These are phyloP conservation scores for Haematococcus sp. DNA, from an alignment of 139 green algal genomes.

Conservation along the genomic window DNA sequence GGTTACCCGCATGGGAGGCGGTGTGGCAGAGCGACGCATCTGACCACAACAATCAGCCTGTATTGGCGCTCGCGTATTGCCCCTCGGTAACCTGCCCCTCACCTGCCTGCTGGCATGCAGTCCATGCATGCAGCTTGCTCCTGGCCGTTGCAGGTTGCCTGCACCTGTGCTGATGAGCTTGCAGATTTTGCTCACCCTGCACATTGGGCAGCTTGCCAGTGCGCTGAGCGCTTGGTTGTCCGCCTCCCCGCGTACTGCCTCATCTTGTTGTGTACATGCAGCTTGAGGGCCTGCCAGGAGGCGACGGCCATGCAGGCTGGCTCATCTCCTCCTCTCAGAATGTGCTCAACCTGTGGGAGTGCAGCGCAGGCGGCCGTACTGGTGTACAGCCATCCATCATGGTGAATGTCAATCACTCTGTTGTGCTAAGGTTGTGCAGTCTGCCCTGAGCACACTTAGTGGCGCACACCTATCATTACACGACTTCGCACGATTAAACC, in stretches of 20 bases:
- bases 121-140: not conserved
- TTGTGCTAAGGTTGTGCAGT: too few relatives aligned
- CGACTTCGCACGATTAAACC: too few relatives aligned
- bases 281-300: slow-evolving; percentile 48
- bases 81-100: not conserved
- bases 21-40: slow-evolving; percentile 22
- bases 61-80: slow-evolving; percentile 19
- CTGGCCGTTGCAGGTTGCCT: not conserved
- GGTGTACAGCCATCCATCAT: slow-evolving; percentile 40
- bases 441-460: too few relatives aligned
- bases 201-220: too few relatives aligned
- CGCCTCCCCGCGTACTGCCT: too few relatives aligned
- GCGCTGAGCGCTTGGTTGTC: slow-evolving; percentile 29
- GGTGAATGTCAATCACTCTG: slow-evolving; percentile 16
- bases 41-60: slow-evolving; percentile 46
- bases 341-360: slow-evolving; percentile 73
- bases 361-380: slow-evolving; percentile 37
- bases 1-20: slow-evolving; percentile 8
- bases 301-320: slow-evolving; percentile 61
- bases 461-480: too few relatives aligned
- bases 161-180: too few relatives aligned
- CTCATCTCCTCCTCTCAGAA: slow-evolving; percentile 36
- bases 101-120: not conserved
- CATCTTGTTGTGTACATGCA: too few relatives aligned
- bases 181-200: too few relatives aligned